Evolutionary conservation across 768 basidiomycete genomes (phyloP), one percentile per base, ranked within the genome.

Genomic region (Tulasnella sp.): DNA sequence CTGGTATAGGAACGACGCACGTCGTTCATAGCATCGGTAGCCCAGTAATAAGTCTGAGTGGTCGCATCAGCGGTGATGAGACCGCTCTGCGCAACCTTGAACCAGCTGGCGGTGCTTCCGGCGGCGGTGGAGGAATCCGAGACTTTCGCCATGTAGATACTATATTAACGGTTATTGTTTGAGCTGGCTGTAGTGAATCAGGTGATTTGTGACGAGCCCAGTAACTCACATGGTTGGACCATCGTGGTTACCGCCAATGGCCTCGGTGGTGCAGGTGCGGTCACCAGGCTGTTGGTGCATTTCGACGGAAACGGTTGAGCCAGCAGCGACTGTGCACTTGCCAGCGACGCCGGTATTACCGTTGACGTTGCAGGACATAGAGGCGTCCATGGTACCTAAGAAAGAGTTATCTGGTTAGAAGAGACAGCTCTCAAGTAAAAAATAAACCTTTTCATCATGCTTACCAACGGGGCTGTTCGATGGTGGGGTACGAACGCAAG

Each of bases 211-310:
- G 18, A 46, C 74, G 86, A 90, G 86, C 84, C 89, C 58, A 89
- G 86, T 76, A 14, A 6, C 64, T 69, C 34, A 69, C 64, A 86
- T 86, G 79, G 89, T 86, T 60, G 89, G 89, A 8, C 90, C 90
- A 82, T 86, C 89, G 83, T 90, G 89, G 74, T 87, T 86, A 24
- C 89, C 89, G 34, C 89, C 89, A 81, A 90, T 90, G 16, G 89
- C 89, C 81, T 90, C 86, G 78, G 85, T 87, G 11, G 85, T 83
- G 82, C 89, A 90, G 3, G 86, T 85, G 50, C 89, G 88, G 76
- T 89, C 86, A 50, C 85, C 86, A 4, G 88, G 88, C 83, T 90
- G 89, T 83, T 89, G 88, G 83, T 90, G 89, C 89, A 90, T 90
- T 84, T 90, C 89, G 34, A 90, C 89, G 3, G 50, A 31, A 31